Conservation (phyloP, 495 filamentous ascomycete species). For the Podospora comata region DNA sequence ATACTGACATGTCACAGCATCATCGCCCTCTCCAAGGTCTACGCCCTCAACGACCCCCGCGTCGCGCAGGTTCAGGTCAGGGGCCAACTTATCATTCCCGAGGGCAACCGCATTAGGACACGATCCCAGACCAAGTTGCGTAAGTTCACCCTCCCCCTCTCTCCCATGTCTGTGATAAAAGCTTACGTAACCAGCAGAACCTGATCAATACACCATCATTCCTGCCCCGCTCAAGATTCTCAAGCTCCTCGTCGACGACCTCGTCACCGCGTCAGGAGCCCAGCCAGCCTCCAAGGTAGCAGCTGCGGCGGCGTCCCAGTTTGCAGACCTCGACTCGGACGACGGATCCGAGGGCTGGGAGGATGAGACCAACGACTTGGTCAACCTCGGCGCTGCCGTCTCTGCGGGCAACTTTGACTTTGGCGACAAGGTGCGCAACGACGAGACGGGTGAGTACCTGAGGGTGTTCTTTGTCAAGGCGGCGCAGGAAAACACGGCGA, state of each 20-base stretch:
- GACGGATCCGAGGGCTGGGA: constrained; percentile 83
- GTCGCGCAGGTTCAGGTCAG: constrained; percentile 76
- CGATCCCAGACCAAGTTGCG: constrained; percentile 77
- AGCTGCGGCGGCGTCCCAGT: constrained; percentile 51
- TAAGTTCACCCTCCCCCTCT: constrained; percentile 31
- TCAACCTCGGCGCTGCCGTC: constrained; percentile 63
- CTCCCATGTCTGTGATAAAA: not conserved
- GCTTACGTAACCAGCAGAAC: constrained; percentile 49
- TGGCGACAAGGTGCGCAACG: constrained; percentile 73
- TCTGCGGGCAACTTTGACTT: constrained; percentile 78
- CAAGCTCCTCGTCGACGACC: constrained; percentile 91
- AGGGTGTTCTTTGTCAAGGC: constrained; percentile 75
- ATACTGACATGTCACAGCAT: constrained; percentile 56
- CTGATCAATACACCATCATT: constrained; percentile 86
- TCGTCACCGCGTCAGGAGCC: constrained; percentile 59
- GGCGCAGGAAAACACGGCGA: constrained; percentile 60
- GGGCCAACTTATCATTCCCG: constrained; percentile 82
- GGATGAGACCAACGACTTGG: constrained; percentile 68
- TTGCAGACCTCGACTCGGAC: constrained; percentile 55
- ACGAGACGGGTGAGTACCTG: constrained; percentile 85
- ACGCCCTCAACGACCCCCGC: constrained; percentile 79
- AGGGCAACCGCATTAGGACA: constrained; percentile 85
- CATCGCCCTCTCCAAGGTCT: constrained; percentile 86
- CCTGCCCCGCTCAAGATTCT: constrained; percentile 88
- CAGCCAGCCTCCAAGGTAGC: constrained; percentile 45